phyloP scores from a whole-genome alignment of 257 asterid species.

The Nicotiana noctiflora region DNA sequence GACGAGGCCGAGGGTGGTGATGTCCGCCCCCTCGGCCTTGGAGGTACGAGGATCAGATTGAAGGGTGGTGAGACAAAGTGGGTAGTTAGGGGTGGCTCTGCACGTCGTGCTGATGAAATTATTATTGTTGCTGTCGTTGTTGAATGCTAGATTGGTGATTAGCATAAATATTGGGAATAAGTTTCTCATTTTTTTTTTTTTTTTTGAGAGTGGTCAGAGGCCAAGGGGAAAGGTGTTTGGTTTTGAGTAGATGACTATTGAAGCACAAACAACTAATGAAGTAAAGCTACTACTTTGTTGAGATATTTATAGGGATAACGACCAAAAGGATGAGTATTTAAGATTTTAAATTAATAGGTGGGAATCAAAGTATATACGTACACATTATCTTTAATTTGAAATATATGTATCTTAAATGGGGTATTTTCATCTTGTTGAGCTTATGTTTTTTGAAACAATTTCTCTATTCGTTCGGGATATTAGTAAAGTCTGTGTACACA shows the following conservation, averaged over 20 bases:
- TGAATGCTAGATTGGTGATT: not conserved
- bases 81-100: conserved; percentile 33
- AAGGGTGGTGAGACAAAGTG: conserved; percentile 35
- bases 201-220: not conserved
- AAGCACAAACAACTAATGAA: not conserved
- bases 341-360: too few species aligned
- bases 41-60: conserved; percentile 16
- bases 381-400: not conserved
- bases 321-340: not conserved
- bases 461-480: too few species aligned
- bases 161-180: not conserved
- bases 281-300: not conserved
- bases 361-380: not conserved
- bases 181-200: not conserved
- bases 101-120: conserved; percentile 15
- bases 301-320: not conserved
- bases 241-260: not conserved
- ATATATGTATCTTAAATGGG: too few species aligned
- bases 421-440: too few species aligned
- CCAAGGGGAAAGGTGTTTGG: not conserved
- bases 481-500: too few species aligned
- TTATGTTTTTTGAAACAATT: too few species aligned
- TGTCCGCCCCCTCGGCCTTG: conserved; percentile 21
- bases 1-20: conserved; percentile 35
- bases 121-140: not conserved